Evolutionary conservation across 2,329 filamentous ascomycete species (phyloP), one percentile per base, ranked within the genome.

Genomic region (Pseudogymnoascus sp.): DNA sequence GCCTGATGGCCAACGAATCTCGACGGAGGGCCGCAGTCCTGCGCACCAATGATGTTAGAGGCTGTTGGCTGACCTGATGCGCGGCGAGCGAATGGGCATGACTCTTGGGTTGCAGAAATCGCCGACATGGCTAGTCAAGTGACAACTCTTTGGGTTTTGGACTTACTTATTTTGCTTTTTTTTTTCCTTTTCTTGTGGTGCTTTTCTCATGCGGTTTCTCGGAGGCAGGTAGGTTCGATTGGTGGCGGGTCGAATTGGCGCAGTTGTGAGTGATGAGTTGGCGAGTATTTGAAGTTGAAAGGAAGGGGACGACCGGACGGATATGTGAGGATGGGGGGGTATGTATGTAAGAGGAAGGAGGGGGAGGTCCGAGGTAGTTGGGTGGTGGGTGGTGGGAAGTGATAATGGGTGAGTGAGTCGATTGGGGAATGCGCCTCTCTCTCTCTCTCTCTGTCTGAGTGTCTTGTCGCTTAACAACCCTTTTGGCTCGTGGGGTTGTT

Each of bases 31-130:
- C 57, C 57, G 57, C 34, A 29, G 60, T 37, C 12, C 36, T 37
- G 36, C 12, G 36, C 36, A 37, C 36, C 36, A 36, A 60, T 51
- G 8, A 40, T 66, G 18, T 66, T 62, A 61, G 36, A 51, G 47
- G 42, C 40, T 39, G 64, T 63, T 40, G 64, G 64, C 10, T 66
- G 64, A 63, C 62, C 62, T 26, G 60, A 62, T 10, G 36, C 36
- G 36, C 36, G 36, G 36, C 4, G 14, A 6, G 36, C 36, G 36
- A 37, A 37, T 37, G 36, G 36, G 36, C 36, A 37, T 37, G 45
- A 29, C 18, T 54, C 45, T 54, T 54, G 45, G 45, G 26, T 54
- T 29, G 18, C 18, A 54, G 18, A 54, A 37, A 37, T 37, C 36
- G 36, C 18, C 45, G 45, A 54, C 26, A 54, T 54, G 16, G 7